Evolutionary conservation across 2,329 filamentous ascomycete genomes (phyloP), one percentile per base, ranked within the genome.

Genomic region (Nannizziopsis barbatae): DNA sequence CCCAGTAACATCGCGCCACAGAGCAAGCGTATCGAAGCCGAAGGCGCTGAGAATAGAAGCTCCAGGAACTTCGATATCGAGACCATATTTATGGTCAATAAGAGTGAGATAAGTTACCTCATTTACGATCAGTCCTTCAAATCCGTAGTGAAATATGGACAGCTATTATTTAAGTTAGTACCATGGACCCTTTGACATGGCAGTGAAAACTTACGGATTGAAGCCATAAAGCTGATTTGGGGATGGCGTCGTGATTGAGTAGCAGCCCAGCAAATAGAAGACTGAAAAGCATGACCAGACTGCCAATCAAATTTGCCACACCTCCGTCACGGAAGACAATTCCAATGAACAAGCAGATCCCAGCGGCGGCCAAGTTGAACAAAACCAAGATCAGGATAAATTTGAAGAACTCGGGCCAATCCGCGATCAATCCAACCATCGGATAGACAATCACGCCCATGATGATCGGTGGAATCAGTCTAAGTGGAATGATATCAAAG

Each of bases 121-220:
- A 62, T 96, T 98, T 58, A 98, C 92, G 54, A 96, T 94, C 11
- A 98, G 76, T 1, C 86, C 85, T 72, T 98, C 92, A 58, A 96
- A 96, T 4, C 84, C 90, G 62, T 94, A 98, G 64, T 98, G 92
- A 76, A 98, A 98, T 54, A 98, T 98, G 1, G 89, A 95, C 7
- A 98, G 71, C 69, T 83, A 56, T 22, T 46, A 9, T 3, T 14
- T 31, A 47, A n/a, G 49, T 67, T 57, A 71, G 61, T 39, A 55
- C 47, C 39, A 12, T 10, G n/a, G 3, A 42, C 31, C 15, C 15
- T 14, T 22, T 14, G 30, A 30, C 2, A 31, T 27, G 9, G 32
- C 9, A 17, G 50, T 15, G n/a, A 31, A 48, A 17, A 73, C 76
- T 70, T 69, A 83, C 79, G 43, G 78, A 80, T 72, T 98, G 92